Base-by-base conservation (phyloP, 78 protist genomes). In the Dictyostelium intermedium region DNA sequence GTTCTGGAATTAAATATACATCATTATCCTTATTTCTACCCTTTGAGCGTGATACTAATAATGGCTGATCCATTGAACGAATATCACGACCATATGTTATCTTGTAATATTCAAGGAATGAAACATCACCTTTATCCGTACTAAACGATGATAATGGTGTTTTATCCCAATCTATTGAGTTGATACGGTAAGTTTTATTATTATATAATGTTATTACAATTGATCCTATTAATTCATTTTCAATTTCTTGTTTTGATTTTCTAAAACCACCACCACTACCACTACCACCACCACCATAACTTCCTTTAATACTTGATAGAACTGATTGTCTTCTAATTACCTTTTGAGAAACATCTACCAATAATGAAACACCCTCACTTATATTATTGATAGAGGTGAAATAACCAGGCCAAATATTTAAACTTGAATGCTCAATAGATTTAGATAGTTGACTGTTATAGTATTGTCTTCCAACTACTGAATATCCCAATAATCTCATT, bases 381-480 rank as follows among this genome's bases (percentile, higher is more conserved):
- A 83, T 76, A 20, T 23, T 10, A 73, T 50, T 73, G 5, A 70
- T 20, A 23, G 83, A 69, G 0, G 95, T 60, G 32, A 76, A 50
- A 63, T 61, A 82, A 35, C 95, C 95, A 13, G 79, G 39, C 87
- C 87, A 91, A 27, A 91, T 41, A 43, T 87, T 79, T 79, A 84
- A 47, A 84, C 20, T 11, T 70, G 73, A 27, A 34, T 73, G 56
- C 72, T 84, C 91, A 69, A 84, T 84, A 32, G 41, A 69, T 10
- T 5, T 11, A 16, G 45, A 35, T 11, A 84, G 30, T 41, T 84
- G 47, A 37, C 81, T 69, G 47, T 39, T 70, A 45, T 43, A 84
- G 32, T 70, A 84, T 84, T 66, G 82, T 70, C 91, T 41, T 14
- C 91, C 91, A 25, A 84, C 74, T 0, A 70, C 37, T 70, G 82